Base-by-base conservation (phyloP, 768 basidiomycete species). In the Lactarius evosmus region DNA sequence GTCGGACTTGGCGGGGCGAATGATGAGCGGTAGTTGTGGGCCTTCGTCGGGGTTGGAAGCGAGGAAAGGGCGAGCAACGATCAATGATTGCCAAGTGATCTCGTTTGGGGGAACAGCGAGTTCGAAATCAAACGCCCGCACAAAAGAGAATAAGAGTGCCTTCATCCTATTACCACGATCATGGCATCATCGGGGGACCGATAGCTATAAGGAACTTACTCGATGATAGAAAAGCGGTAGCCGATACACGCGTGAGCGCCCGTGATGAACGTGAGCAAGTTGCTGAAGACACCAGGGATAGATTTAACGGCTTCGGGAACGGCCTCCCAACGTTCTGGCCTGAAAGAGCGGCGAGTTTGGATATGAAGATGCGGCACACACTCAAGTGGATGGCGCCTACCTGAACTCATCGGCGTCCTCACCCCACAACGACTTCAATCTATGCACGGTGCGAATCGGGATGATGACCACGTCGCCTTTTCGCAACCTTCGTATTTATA, bases 71-170 rank as follows among this genome's bases (percentile, higher is more conserved):
- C 69, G 67, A 8, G 41, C 27, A 4, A 70, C 69, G 30, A 63
- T 36, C 33, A 64, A 46, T 14, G 61, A 55, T 49, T 25, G 58
- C 44, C 58, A 27, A 12, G 34, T 36, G 38, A 69, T 62, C 3
- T 61, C 56, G 14, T 29, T 59, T 6, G 61, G 33, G 8, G 46
- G 44, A 33, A 63, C 32, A 0, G 64, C 66, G 14, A 70, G 58
- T 33, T 63, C 66, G 49, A 70, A 70, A 19, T 69, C 69, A 54
- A 72, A 72, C 14, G 71, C 58, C 19, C 71, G 71, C 22, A 70
- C 55, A 33, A 72, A 61, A 16, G 65, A 58, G 55, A 72, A 72
- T 3, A 72, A 1, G 41, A 72, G 50, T 0, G 71, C 69, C 52
- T 72, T 72, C 58, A 62, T 67, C 64, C 71, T 72, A 51, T 27